Base-by-base conservation (phyloP, 2,329 filamentous ascomycete species). In the Akanthomyces lecanii region DNA sequence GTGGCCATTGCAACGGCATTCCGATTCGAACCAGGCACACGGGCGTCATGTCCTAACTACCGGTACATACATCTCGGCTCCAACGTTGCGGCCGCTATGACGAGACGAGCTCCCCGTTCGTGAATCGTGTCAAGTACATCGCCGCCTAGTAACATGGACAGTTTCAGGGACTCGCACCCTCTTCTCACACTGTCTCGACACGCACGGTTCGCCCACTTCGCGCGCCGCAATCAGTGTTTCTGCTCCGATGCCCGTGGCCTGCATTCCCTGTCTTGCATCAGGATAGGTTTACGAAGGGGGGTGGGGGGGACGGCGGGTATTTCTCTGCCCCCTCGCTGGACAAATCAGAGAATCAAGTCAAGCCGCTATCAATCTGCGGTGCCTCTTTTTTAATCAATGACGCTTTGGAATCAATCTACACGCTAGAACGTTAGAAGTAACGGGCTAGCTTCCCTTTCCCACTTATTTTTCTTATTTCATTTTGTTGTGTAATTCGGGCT, bases 331-430 rank as follows among this genome's bases (percentile, higher is more conserved):
- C 45, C 45, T 25, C 45, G 12, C n/a, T 48, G 21, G 45, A 55
- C 52, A 55, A 55, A 42, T 55, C 52, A 55, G 36, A 30, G 11
- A 48, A 11, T 1, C 44, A 12, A 14, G 33, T 48, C 45, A 7
- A 55, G 23, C 36, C 50, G 23, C 21, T 30, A 44, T 51, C 47
- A 28, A 10, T 30, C n/a, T 16, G 11, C 14, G 10, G 33, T 53
- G 11, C 55, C 16, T 23, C 18, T 33, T 33, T n/a, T 25, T 25
- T 28, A 14, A 30, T 52, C 50, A 21, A 55, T 60, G 57, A 60
- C 57, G 57, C 57, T 52, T 51, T 52, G 57, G 57, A 52, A 60
- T 42, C 38, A 52, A 28, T 44, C 28, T n/a, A 21, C 33, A 8
- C 30, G 16, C 16, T 40, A 42, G 45, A 40, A 30, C 25, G 18